Evolutionary conservation across 1,139 yeast species (phyloP).

Genomic region (Zygoascus hellenicus): DNA sequence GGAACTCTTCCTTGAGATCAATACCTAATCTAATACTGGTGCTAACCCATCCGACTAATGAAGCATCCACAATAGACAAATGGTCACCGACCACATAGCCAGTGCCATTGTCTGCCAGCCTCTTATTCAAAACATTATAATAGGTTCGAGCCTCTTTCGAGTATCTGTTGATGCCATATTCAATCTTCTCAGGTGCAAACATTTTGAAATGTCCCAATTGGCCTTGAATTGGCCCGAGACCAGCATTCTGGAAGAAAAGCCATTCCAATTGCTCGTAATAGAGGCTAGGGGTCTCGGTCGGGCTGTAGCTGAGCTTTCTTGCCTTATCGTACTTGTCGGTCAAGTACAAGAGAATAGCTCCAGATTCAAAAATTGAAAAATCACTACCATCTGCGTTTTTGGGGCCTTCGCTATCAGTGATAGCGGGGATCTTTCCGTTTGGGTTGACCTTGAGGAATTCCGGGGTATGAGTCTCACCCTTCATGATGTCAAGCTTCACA

Average conservation of each 20-base stretch:
- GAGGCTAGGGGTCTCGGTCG: conserved; percentile 62
- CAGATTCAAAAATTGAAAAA: conserved; percentile 88
- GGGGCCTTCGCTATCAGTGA: conserved; percentile 71
- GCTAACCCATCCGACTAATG: conserved; percentile 95
- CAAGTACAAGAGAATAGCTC: conserved; percentile 78
- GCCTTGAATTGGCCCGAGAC: conserved; percentile 98
- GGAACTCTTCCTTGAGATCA: conserved; percentile 79
- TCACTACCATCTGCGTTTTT: conserved; percentile 40
- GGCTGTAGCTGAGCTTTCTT: conserved; percentile 67
- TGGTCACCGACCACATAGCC: conserved; percentile 86
- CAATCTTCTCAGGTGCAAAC: conserved; percentile 81
- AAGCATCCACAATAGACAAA: conserved; percentile 83
- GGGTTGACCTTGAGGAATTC: conserved; percentile 71
- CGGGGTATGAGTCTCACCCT: conserved; percentile 43
- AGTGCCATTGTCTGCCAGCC: conserved; percentile 87
- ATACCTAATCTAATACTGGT: conserved; percentile 91
- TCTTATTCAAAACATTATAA: conserved; percentile 83
- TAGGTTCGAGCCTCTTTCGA: conserved; percentile 91
- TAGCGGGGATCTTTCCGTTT: conserved; percentile 90
- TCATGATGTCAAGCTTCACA: conserved; percentile 29
- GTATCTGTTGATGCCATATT: conserved; percentile 85
- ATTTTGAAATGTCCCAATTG: conserved; percentile 92
- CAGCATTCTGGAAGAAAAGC: conserved; percentile 92
- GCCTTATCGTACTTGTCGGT: conserved; percentile 61
- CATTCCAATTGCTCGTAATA: conserved; percentile 81